phyloP scores from a whole-genome alignment of 2,329 filamentous ascomycete genomes.

The Monosporascus sp. region DNA sequence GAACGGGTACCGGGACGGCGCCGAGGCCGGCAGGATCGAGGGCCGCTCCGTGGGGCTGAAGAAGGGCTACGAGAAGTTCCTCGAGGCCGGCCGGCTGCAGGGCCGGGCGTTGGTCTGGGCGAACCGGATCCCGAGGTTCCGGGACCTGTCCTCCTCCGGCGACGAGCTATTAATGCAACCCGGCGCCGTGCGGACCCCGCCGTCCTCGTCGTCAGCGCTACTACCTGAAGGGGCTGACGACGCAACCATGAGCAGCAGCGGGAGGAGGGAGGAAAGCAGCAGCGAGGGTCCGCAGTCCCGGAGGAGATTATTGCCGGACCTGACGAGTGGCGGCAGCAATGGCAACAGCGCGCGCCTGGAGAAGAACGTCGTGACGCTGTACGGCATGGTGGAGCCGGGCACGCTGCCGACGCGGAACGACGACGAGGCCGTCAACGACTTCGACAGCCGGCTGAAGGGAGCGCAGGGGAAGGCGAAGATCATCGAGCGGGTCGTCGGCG shows the following conservation, averaged over 20 bases:
- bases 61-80: conserved; percentile 89
- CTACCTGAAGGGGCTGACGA: no score
- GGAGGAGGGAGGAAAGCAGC: no score
- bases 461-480: conserved; percentile 81
- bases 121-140: conserved; percentile 51
- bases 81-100: conserved; percentile 72
- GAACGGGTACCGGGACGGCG: conserved; percentile 70
- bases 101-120: conserved; percentile 81
- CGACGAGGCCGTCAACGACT: conserved; percentile 84
- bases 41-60: conserved; percentile 86
- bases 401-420: conserved; percentile 76
- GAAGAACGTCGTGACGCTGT: conserved; percentile 71
- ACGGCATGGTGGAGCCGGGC: conserved; percentile 72
- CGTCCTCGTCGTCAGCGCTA: background rate
- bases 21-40: conserved; percentile 74
- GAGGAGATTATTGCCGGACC: background rate
- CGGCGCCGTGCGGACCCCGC: no score
- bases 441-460: conserved; percentile 78
- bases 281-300: no score
- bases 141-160: conserved; percentile 1
- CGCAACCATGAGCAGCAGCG: no score
- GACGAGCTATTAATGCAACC: background rate
- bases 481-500: conserved; percentile 63
- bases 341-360: conserved; percentile 59
- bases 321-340: conserved; percentile 30